These are phyloP conservation scores for Globisporangium heterothallicum DNA, from an alignment of 352 stramenopile species.

Conservation along the genomic window DNA sequence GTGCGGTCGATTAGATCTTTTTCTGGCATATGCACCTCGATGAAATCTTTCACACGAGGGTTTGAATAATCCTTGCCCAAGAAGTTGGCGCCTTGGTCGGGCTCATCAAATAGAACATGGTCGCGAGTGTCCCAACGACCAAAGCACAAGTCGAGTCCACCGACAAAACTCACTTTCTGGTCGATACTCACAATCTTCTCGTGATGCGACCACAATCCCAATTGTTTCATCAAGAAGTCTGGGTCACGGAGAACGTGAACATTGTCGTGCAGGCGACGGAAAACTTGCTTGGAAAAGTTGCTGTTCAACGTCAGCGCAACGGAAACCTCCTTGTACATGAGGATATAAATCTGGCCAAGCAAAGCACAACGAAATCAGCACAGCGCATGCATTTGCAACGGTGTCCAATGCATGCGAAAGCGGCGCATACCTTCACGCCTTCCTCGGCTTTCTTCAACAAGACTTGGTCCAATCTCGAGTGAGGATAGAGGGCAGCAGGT, in stretches of 20 bases:
- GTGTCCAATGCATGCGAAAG: not conserved
- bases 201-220: slow-evolving; percentile 88
- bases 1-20: slow-evolving; percentile 76
- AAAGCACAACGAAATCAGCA: not conserved
- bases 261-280: slow-evolving; percentile 67
- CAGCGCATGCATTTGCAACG: not conserved
- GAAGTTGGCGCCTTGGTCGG: slow-evolving; percentile 45
- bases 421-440: slow-evolving; percentile 48
- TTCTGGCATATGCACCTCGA: slow-evolving; percentile 69
- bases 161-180: slow-evolving; percentile 85
- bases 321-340: slow-evolving; percentile 90
- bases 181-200: slow-evolving; percentile 92
- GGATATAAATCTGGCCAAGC: slow-evolving; percentile 66
- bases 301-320: slow-evolving; percentile 83
- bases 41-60: slow-evolving; percentile 78
- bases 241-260: slow-evolving; percentile 87
- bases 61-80: slow-evolving; percentile 85
- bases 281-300: slow-evolving; percentile 68
- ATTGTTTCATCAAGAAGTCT: slow-evolving; percentile 85
- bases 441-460: slow-evolving; percentile 71
- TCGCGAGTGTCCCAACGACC: slow-evolving; percentile 77
- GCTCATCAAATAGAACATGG: slow-evolving; percentile 68
- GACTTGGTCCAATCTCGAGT: slow-evolving; percentile 61
- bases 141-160: slow-evolving; percentile 88
- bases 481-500: slow-evolving; percentile 42